phyloP scores from a whole-genome alignment of 495 filamentous ascomycete genomes.

The Aspergillus nidulans region DNA sequence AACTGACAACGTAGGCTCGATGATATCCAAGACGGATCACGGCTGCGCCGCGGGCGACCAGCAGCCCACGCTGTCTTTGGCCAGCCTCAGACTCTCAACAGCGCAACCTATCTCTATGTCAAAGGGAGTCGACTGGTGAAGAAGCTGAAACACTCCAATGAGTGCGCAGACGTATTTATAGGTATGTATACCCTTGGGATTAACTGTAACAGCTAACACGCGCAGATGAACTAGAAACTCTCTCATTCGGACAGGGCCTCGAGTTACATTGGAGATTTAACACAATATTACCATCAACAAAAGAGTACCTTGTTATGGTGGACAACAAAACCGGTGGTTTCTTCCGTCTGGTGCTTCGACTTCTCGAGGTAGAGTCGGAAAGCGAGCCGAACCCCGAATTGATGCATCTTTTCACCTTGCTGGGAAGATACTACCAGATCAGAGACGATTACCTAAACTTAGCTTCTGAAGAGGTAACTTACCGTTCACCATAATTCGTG shows the following conservation, averaged over 20 bases:
- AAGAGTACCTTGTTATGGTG: slow-evolving; percentile 20
- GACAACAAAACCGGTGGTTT: slow-evolving; percentile 35
- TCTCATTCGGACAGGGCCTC: slow-evolving; percentile 25
- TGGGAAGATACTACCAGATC: slow-evolving; percentile 33
- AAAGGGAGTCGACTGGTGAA: neutral
- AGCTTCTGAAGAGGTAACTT: neutral
- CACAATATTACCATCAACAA: slow-evolving; percentile 13
- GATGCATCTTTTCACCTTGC: slow-evolving; percentile 12
- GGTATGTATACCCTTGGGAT: neutral
- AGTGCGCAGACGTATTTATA: neutral
- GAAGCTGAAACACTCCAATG: neutral
- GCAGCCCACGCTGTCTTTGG: slow-evolving; percentile 83
- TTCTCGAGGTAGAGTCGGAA: slow-evolving; percentile 20
- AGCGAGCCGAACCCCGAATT: neutral
- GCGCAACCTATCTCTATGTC: slow-evolving; percentile 64
- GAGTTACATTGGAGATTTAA: slow-evolving; percentile 33
- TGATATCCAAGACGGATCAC: slow-evolving; percentile 57
- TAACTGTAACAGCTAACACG: too few relatives aligned
- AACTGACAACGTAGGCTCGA: slow-evolving; percentile 12
- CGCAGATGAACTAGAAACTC: slow-evolving; percentile 14
- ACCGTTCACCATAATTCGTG: neutral
- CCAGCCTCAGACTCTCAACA: slow-evolving; percentile 80
- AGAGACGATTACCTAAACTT: slow-evolving; percentile 38
- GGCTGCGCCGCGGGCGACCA: slow-evolving; percentile 70
- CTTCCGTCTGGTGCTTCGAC: slow-evolving; percentile 23